Percentiles rank a stretch among this genome's conserved stretches.
Evolutionary conservation across 768 basidiomycete genomes (phyloP).

Genomic region (Paxillus ammoniavirescens): DNA sequence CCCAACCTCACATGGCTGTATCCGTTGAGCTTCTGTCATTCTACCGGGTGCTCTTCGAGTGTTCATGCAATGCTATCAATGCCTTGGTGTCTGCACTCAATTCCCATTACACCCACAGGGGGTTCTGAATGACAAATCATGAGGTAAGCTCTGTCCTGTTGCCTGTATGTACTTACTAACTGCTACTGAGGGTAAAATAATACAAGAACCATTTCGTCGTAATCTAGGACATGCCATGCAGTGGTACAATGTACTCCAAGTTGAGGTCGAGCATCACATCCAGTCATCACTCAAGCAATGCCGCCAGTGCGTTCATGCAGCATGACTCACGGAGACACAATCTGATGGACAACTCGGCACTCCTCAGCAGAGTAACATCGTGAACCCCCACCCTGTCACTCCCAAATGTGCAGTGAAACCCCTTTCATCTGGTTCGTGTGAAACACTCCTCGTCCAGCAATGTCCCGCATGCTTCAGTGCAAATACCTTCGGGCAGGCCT

Average conservation of each 20-base stretch:
- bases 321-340: background rate
- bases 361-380: background rate
- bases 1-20: slow-evolving; percentile 14
- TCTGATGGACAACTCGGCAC: background rate
- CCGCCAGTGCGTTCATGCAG: background rate
- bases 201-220: slow-evolving; percentile 32
- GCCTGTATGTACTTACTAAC: slow-evolving; percentile 6
- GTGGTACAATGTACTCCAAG: slow-evolving; percentile 27
- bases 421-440: background rate
- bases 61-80: slow-evolving; percentile 32
- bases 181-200: slow-evolving; percentile 16
- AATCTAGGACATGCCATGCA: slow-evolving; percentile 24
- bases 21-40: slow-evolving; percentile 33
- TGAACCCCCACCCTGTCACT: background rate
- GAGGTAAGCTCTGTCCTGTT: slow-evolving; percentile 17
- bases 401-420: background rate
- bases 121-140: slow-evolving; percentile 10
- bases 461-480: slow-evolving; percentile 33
- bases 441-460: slow-evolving; percentile 10
- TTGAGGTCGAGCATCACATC: slow-evolving; percentile 13
- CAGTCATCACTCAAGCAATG: slow-evolving; percentile 6
- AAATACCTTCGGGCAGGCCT: slow-evolving; percentile 3
- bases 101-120: slow-evolving; percentile 6
- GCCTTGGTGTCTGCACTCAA: background rate
- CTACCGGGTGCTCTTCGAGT: slow-evolving; percentile 34